phyloP scores from a whole-genome alignment of 306 rosid genomes.

The Ammopiptanthus mongolicus region DNA sequence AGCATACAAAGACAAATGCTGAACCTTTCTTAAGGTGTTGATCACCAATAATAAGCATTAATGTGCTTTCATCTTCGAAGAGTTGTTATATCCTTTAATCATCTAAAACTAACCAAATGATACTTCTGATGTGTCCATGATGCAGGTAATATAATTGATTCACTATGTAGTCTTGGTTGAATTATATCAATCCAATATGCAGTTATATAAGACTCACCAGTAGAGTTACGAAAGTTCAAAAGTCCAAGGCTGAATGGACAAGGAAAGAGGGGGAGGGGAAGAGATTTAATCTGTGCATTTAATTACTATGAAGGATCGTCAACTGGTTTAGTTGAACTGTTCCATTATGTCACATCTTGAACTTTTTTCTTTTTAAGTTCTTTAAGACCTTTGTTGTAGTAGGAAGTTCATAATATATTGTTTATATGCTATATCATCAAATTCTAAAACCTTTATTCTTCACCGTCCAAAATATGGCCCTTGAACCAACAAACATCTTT shows the following conservation, averaged over 20 bases:
- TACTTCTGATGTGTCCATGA: too few relatives aligned
- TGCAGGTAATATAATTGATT: too few relatives aligned
- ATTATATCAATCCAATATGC: neutral
- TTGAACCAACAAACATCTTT: neutral
- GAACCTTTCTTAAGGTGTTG: too few relatives aligned
- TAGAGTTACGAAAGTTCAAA: slow-evolving; percentile 13
- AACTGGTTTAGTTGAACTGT: neutral
- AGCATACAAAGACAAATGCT: too few relatives aligned
- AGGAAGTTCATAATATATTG: neutral
- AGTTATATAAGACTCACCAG: neutral
- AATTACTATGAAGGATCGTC: neutral
- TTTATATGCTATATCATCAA: neutral
- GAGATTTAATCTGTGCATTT: neutral
- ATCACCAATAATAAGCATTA: too few relatives aligned
- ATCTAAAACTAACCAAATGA: too few relatives aligned
- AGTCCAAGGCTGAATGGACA: neutral
- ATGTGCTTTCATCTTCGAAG: too few relatives aligned
- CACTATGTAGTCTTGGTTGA: neutral
- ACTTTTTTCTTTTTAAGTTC: too few relatives aligned
- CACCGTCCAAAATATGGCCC: neutral
- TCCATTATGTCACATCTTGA: neutral
- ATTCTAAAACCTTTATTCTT: slow-evolving; percentile 7
- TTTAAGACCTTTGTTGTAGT: neutral
- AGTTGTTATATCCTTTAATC: too few relatives aligned
- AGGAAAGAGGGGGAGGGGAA: neutral